A percentile compares a stretch with the other conserved stretches of the same genome.
phyloP scores from a whole-genome alignment of 2,329 filamentous ascomycete genomes.

The Bipolaris sorokiniana region DNA sequence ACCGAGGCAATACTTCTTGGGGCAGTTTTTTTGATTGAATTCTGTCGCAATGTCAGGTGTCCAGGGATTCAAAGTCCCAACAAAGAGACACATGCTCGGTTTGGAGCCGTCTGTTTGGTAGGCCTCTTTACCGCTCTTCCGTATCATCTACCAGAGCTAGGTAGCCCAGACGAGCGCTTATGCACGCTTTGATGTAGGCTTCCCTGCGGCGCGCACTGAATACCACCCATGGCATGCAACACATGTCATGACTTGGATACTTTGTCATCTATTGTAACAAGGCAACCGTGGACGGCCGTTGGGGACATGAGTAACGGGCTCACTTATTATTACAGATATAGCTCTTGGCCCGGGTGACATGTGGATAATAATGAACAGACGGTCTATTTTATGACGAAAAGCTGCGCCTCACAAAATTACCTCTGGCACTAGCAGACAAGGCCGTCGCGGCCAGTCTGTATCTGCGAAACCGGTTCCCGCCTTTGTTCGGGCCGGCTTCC shows the following conservation, averaged over 20 bases:
- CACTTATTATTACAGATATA: slow-evolving; percentile 20
- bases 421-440: slow-evolving; percentile 9
- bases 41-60: slow-evolving; percentile 26
- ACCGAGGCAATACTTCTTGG: slow-evolving; percentile 3
- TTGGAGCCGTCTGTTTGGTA: slow-evolving; percentile 34
- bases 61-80: slow-evolving; percentile 34
- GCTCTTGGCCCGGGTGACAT: too few relatives aligned
- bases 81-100: slow-evolving; percentile 38
- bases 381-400: neutral
- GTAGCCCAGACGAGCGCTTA: slow-evolving; percentile 42
- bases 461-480: slow-evolving; percentile 16
- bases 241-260: slow-evolving; percentile 19
- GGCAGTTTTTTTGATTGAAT: slow-evolving; percentile 1
- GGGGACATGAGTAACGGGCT: too few relatives aligned
- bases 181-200: slow-evolving; percentile 43
- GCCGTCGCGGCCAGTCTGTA: slow-evolving; percentile 23
- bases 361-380: neutral
- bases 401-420: neutral
- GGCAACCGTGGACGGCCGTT: too few relatives aligned
- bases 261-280: neutral
- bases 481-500: slow-evolving; percentile 39
- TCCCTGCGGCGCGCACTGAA: slow-evolving; percentile 32
- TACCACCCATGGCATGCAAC: slow-evolving; percentile 38
- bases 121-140: slow-evolving; percentile 48
- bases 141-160: slow-evolving; percentile 40